Evolutionary conservation across 2,329 filamentous ascomycete species (phyloP), one percentile per base, ranked within the genome.

Genomic region (Colletotrichum shisoi): DNA sequence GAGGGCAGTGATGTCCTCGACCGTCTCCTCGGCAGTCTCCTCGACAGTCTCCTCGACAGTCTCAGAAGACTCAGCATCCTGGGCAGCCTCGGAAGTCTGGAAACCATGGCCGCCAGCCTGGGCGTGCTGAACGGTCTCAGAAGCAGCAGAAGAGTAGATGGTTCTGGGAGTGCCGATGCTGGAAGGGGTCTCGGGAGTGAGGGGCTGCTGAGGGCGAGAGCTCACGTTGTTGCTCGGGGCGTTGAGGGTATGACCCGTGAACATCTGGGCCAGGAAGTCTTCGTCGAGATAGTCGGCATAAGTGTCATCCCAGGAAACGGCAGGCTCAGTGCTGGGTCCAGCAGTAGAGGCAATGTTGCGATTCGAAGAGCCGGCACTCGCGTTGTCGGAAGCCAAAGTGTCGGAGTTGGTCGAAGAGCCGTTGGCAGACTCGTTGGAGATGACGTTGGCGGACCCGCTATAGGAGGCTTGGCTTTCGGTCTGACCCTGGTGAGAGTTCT

Each of bases 131-230:
- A 13, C 54, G 1, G 27, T 21, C 3, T 57, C 44, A 0, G 56
- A 11, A n/a, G 19, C 6, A 13, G 42, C 8, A 24, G 12, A 11
- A 21, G 31, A 45, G 42, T 39, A 53, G n/a, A 39, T 3, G 2
- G 51, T 21, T 39, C 51, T 37, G 51, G 51, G 51, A 7, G 51
- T 53, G n/a, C 51, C 31, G 4, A 53, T 39, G n/a, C 51, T 53
- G n/a, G 31, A 37, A 6, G 34, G 51, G 34, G 31, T 53, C 3
- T 15, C n/a, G 4, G 54, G 40, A 11, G 42, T 37, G 19, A n/a
- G 31, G 24, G 31, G 44, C 3, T 46, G 27, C 27, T 53, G 49
- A 19, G n/a, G 27, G 34, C 5, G 11, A 21, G 51, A 15, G 34
- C n/a, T 37, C n/a, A 21, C n/a, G 31, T 11, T 52, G 12, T 37